Evolutionary conservation across 441 rosid species (phyloP).

Genomic region (Euphorbia celastroides): DNA sequence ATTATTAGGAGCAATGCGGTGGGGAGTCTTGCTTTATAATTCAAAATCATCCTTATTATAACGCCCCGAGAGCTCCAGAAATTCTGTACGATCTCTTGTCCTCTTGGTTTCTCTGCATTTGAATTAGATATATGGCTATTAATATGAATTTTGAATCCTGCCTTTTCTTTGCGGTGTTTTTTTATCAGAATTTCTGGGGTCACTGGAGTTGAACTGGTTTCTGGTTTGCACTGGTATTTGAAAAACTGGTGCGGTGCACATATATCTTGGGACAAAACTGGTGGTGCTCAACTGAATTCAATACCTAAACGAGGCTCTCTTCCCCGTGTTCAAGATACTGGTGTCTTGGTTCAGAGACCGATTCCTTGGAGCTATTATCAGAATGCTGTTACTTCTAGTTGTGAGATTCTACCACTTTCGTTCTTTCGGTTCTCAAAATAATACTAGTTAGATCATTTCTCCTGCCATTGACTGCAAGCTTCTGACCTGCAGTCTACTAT

Average conservation of each 20-base stretch:
- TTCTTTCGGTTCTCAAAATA: constrained; percentile 7
- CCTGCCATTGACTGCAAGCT: neutral
- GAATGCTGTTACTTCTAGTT: constrained; percentile 78
- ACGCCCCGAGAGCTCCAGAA: constrained; percentile 35
- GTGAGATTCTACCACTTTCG: constrained; percentile 31
- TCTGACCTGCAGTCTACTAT: constrained; percentile 10
- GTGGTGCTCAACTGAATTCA: constrained; percentile 49
- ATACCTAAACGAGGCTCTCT: constrained; percentile 44
- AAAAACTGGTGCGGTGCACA: constrained; percentile 57
- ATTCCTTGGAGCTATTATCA: constrained; percentile 73
- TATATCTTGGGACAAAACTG: constrained; percentile 73
- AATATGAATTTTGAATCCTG: neutral
- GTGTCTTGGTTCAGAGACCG: constrained; percentile 48
- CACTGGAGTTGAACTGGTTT: constrained; percentile 57
- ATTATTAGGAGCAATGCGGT: constrained; percentile 47
- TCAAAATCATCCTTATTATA: constrained; percentile 35
- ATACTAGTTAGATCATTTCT: neutral
- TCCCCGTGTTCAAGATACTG: constrained; percentile 45
- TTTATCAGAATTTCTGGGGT: constrained; percentile 47
- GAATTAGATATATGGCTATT: neutral
- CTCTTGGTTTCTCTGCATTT: neutral
- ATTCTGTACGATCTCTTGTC: constrained; percentile 34
- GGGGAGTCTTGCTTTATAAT: constrained; percentile 53
- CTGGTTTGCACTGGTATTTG: constrained; percentile 74
- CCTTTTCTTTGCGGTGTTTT: constrained; percentile 13